Evolutionary conservation across 352 stramenopile genomes (phyloP).

Genomic region (Phytophthora colocasiae): DNA sequence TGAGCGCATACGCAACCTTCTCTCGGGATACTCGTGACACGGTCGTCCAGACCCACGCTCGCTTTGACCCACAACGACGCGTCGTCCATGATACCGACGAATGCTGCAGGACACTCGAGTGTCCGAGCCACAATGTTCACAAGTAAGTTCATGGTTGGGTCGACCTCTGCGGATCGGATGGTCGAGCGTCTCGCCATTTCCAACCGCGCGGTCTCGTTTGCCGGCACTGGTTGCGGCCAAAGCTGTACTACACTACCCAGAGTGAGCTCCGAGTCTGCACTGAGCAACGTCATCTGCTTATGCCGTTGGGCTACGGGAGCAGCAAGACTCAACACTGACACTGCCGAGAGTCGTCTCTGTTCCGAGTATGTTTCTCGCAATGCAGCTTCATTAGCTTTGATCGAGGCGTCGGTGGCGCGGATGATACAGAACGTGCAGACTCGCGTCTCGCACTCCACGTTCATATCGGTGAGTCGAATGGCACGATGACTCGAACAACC

Average conservation of each 20-base stretch:
- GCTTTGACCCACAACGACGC: slow-evolving; percentile 70
- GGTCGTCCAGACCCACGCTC: slow-evolving; percentile 62
- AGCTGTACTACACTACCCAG: slow-evolving; percentile 70
- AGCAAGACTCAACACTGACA: slow-evolving; percentile 39
- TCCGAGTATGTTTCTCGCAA: slow-evolving; percentile 40
- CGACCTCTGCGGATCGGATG: slow-evolving; percentile 57
- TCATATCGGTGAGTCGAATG: slow-evolving; percentile 80
- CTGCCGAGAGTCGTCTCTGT: slow-evolving; percentile 24
- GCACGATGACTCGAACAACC: slow-evolving; percentile 78
- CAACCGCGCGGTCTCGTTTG: slow-evolving; percentile 57
- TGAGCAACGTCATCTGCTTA: slow-evolving; percentile 63
- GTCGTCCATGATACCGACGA: slow-evolving; percentile 74
- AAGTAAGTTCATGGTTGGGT: slow-evolving; percentile 79
- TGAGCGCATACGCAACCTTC: slow-evolving; percentile 66
- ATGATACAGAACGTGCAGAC: slow-evolving; percentile 87
- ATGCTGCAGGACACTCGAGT: slow-evolving; percentile 68
- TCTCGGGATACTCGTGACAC: slow-evolving; percentile 53
- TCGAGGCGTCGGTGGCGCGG: slow-evolving; percentile 72
- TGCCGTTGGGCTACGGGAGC: slow-evolving; percentile 19
- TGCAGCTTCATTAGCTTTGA: slow-evolving; percentile 59
- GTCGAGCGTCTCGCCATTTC: slow-evolving; percentile 59
- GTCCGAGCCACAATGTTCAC: slow-evolving; percentile 75
- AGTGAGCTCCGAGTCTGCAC: slow-evolving; percentile 69
- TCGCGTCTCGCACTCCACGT: slow-evolving; percentile 78
- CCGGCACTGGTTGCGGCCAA: slow-evolving; percentile 57